A percentile compares a stretch with the other conserved stretches of the same genome.
Evolutionary conservation across 345 rosid species (phyloP).

Genomic region (Eucalyptus melliodora): DNA sequence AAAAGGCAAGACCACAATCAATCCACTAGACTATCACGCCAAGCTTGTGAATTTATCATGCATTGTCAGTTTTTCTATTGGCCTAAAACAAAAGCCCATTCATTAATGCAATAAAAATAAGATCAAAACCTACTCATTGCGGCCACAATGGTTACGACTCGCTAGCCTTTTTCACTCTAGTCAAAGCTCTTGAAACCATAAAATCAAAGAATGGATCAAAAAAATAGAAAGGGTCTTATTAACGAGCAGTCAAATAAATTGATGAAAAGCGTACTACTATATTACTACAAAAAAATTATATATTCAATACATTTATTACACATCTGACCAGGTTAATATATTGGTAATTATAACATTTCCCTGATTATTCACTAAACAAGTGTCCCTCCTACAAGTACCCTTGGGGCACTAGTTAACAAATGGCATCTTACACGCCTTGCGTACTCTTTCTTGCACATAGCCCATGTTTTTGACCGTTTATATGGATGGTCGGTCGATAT

Average conservation of each 20-base stretch:
- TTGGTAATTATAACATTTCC: not conserved
- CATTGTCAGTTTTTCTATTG: not conserved
- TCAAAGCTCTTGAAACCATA: not conserved
- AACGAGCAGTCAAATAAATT: accelerated
- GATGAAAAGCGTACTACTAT: not conserved
- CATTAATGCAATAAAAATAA: not conserved
- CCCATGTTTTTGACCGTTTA: not conserved
- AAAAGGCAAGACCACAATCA: not conserved
- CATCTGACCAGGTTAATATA: not conserved
- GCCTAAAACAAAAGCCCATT: not conserved
- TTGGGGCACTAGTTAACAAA: not conserved
- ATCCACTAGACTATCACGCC: not conserved
- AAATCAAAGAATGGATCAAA: not conserved
- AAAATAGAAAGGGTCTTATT: not conserved
- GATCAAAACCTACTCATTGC: not conserved
- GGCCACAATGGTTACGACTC: not conserved
- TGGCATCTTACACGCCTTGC: not conserved
- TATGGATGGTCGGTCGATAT: not conserved
- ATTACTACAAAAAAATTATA: not conserved
- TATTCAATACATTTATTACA: not conserved
- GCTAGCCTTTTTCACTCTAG: not conserved
- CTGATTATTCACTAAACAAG: not conserved
- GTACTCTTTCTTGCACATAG: not conserved
- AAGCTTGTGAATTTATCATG: not conserved
- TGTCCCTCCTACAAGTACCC: not conserved